Percentiles rank a stretch among this genome's conserved stretches.
These are phyloP conservation scores for Castanea mollissima DNA, from an alignment of 306 rosid genomes.

Conservation along the genomic window DNA sequence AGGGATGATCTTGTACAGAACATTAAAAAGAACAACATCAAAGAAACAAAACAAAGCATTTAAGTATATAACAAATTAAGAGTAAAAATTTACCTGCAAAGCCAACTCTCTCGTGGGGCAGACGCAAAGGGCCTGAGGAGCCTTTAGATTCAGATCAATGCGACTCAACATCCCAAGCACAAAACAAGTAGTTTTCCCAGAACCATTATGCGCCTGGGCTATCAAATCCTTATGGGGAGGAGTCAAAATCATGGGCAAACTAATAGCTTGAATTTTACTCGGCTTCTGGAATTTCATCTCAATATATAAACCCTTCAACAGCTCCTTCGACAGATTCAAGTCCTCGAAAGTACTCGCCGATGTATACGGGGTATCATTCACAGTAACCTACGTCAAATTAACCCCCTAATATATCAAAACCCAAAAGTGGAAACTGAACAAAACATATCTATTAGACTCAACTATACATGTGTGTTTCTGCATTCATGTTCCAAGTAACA, in stretches of 20 bases:
- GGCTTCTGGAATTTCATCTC: conserved; percentile 90
- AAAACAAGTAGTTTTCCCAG: conserved; percentile 94
- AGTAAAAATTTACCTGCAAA: conserved; percentile 52
- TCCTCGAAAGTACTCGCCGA: conserved; percentile 81
- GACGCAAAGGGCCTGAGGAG: conserved; percentile 87
- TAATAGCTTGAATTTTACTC: conserved; percentile 82
- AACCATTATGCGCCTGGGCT: conserved; percentile 96
- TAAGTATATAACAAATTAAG: background rate
- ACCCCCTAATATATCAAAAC: background rate
- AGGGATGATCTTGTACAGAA: too few species aligned
- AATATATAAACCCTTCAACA: conserved; percentile 74
- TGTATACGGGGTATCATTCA: conserved; percentile 74
- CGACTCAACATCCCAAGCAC: conserved; percentile 95
- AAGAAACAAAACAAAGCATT: background rate
- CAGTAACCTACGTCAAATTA: conserved; percentile 48
- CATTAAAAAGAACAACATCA: too few species aligned
- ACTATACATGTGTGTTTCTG: too few species aligned
- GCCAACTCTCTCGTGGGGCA: conserved; percentile 94
- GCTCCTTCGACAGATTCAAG: conserved; percentile 56
- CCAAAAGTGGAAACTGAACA: background rate
- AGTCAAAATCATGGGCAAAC: conserved; percentile 81
- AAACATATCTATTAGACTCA: too few species aligned
- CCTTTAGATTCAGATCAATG: conserved; percentile 60
- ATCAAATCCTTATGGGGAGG: conserved; percentile 76
- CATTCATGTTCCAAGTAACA: too few species aligned